Percentiles rank a stretch among this genome's conserved stretches.
phyloP scores from a whole-genome alignment of 768 basidiomycete genomes.

The Baorangia bicolor region DNA sequence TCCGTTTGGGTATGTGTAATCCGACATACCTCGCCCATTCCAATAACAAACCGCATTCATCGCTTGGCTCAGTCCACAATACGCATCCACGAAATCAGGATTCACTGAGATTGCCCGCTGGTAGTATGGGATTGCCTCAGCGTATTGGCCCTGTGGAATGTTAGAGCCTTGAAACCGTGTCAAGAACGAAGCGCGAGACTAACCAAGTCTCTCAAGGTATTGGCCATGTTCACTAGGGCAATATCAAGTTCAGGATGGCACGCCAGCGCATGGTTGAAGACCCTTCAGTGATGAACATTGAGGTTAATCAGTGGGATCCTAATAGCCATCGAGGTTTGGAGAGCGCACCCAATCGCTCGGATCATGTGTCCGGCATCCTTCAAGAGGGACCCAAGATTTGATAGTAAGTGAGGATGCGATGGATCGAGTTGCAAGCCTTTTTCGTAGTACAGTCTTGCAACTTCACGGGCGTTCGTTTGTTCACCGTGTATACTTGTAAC shows the following conservation, averaged over 20 bases:
- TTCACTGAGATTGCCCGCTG: constrained; percentile 42
- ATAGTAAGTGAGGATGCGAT: constrained; percentile 48
- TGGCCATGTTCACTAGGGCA: constrained; percentile 51
- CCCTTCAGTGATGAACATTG: constrained; percentile 19
- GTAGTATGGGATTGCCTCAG: constrained; percentile 48
- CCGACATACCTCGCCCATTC: constrained; percentile 35
- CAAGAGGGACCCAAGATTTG: constrained; percentile 49
- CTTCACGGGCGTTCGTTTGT: constrained; percentile 29
- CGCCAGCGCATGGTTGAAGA: constrained; percentile 41
- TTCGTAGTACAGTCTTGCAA: constrained; percentile 46
- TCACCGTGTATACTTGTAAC: constrained; percentile 20
- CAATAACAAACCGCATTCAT: constrained; percentile 49
- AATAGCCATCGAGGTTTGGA: neutral
- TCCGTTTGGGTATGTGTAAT: neutral
- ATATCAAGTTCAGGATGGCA: constrained; percentile 49
- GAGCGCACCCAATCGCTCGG: constrained; percentile 42
- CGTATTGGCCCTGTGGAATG: constrained; percentile 35
- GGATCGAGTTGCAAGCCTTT: constrained; percentile 44
- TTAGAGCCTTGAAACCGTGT: neutral
- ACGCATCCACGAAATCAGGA: constrained; percentile 45
- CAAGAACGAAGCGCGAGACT: constrained; percentile 2
- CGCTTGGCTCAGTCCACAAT: constrained; percentile 48
- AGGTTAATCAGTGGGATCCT: constrained; percentile 3
- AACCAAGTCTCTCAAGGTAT: constrained; percentile 49
- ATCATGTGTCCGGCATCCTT: constrained; percentile 46